Conservation (phyloP, 192 early-diverging fungal genomes). For the Coemansia interrupta region DNA sequence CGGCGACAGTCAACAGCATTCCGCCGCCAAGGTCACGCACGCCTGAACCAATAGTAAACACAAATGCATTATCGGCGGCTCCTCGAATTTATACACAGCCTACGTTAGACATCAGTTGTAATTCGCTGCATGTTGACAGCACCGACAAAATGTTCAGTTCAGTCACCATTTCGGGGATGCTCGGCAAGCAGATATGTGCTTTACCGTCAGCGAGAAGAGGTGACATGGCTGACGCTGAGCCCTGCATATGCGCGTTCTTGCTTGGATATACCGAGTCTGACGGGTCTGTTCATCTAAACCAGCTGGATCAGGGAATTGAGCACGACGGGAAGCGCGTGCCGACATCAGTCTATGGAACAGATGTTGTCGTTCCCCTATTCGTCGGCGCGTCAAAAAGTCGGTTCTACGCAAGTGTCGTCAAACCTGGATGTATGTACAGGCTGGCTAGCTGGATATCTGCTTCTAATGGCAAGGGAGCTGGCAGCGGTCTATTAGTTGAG, state of each 20-base stretch:
- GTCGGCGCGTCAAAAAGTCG: conserved; percentile 13
- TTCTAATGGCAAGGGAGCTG: not conserved
- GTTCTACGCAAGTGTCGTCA: conserved; percentile 22
- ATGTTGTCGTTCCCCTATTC: conserved; percentile 34
- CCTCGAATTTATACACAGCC: not conserved
- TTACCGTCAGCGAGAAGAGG: not conserved
- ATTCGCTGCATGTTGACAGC: conserved; percentile 8
- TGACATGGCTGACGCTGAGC: not conserved
- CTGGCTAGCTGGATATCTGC: conserved; percentile 18
- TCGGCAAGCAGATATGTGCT: conserved; percentile 31
- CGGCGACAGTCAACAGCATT: not conserved
- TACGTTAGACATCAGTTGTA: not conserved
- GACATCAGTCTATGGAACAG: conserved; percentile 20
- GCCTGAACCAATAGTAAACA: not conserved
- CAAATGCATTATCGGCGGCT: not conserved
- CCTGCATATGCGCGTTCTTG: conserved; percentile 24
- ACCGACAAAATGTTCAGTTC: not conserved
- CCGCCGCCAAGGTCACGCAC: too few species aligned
- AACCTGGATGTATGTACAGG: conserved; percentile 20
- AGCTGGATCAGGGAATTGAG: conserved; percentile 35
- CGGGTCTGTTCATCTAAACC: conserved; percentile 36
- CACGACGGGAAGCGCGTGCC: conserved; percentile 21
- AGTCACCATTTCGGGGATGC: conserved; percentile 29
- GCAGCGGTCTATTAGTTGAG: conserved; percentile 7
- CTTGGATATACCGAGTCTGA: conserved; percentile 38